Conservation (phyloP, 202 grass and related monocot species). For the Brachypodium distachyon region DNA sequence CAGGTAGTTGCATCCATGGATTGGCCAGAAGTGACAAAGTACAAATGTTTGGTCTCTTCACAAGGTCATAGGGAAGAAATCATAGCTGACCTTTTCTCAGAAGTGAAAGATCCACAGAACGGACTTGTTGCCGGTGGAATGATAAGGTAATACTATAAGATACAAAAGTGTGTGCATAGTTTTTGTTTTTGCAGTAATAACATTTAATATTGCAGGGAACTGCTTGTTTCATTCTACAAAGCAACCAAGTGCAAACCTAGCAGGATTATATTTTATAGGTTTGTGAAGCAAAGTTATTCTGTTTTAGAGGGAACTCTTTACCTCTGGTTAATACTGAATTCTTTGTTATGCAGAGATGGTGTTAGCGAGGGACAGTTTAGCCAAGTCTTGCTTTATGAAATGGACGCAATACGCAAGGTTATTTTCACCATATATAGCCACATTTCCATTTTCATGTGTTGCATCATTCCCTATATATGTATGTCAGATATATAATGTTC, state of each 20-base stretch:
- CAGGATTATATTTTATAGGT: conserved; percentile 65
- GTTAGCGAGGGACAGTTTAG: conserved; percentile 65
- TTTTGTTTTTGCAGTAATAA: background rate
- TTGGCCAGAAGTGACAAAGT: conserved; percentile 70
- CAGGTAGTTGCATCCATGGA: conserved; percentile 73
- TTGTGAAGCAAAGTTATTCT: background rate
- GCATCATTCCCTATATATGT: background rate
- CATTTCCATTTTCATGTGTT: background rate
- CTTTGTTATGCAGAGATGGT: conserved; percentile 44
- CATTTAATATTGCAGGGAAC: conserved; percentile 31
- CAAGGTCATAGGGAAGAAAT: conserved; percentile 48
- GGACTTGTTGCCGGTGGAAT: conserved; percentile 27
- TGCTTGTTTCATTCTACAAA: conserved; percentile 32
- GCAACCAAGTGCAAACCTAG: conserved; percentile 18
- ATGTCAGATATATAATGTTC: background rate
- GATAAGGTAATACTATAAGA: conserved; percentile 34
- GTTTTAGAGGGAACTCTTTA: background rate
- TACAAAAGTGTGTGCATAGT: background rate
- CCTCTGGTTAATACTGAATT: background rate
- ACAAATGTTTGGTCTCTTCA: conserved; percentile 57
- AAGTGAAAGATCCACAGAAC: conserved; percentile 32
- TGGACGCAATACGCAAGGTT: conserved; percentile 59
- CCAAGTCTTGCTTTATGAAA: conserved; percentile 56
- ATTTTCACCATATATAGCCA: background rate
- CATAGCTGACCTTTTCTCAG: conserved; percentile 44